Evolutionary conservation across 208 protist species (phyloP).

Genomic region (Leptomonas seymouri): DNA sequence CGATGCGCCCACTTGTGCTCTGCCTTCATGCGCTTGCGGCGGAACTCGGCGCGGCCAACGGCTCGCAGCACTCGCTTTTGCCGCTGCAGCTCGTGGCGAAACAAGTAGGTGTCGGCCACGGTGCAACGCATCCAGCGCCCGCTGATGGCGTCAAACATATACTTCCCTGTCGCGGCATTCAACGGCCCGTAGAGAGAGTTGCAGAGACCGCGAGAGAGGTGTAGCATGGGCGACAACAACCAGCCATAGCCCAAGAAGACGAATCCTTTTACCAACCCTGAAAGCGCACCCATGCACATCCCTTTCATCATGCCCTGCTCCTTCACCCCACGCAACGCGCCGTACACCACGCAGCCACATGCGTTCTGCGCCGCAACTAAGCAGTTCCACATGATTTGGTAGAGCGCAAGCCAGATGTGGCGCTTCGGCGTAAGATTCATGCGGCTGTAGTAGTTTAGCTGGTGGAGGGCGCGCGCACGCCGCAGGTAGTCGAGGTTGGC

Average conservation of each 20-base stretch:
- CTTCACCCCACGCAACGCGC: constrained; percentile 38
- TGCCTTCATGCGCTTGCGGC: constrained; percentile 57
- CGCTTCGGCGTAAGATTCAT: constrained; percentile 80
- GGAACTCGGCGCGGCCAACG: constrained; percentile 79
- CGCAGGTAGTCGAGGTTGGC: constrained; percentile 75
- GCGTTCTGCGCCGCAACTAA: constrained; percentile 61
- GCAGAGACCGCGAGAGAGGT: constrained; percentile 58
- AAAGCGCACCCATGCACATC: constrained; percentile 10
- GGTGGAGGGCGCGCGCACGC: constrained; percentile 51
- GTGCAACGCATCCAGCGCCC: constrained; percentile 78
- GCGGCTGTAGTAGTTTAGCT: constrained; percentile 82
- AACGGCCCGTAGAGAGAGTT: constrained; percentile 70
- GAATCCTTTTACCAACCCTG: constrained; percentile 28
- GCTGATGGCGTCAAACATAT: constrained; percentile 76
- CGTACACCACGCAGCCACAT: constrained; percentile 55
- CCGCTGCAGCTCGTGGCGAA: constrained; percentile 56
- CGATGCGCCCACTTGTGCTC: constrained; percentile 68
- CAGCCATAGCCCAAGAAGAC: constrained; percentile 69
- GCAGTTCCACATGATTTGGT: constrained; percentile 69
- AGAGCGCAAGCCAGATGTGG: constrained; percentile 63
- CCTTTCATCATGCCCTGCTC: constrained; percentile 30
- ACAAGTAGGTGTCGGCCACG: constrained; percentile 39
- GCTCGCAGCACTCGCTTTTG: constrained; percentile 74
- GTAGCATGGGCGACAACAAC: constrained; percentile 68
- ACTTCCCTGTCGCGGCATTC: constrained; percentile 60